Evolutionary conservation across 83 land plant genomes (phyloP), one percentile per base, ranked within the genome.

Genomic region (Picea abies): DNA sequence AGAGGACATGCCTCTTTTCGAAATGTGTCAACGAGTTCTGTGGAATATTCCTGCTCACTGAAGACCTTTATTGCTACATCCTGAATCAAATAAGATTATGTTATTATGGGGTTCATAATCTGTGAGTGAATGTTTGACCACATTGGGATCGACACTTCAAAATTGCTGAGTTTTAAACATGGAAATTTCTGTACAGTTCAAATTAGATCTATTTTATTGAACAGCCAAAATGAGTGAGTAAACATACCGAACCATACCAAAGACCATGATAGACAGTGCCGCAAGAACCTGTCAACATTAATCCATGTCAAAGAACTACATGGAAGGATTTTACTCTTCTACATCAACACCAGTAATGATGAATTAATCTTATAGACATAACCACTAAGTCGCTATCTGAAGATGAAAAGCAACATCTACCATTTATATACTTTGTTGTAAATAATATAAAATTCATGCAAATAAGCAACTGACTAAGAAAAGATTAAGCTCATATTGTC

Each of bases 31-130:
- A 94, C 83, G 9, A 91, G 86, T 60, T 92, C 97, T 16, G 89
- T 89, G 58, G 95, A 86, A 84, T 90, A 94, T 76, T 92, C 95
- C 41, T 89, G 91, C 84, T 84, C 86, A 52, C 95, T 88, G 82
- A 94, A 94, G 11, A 94, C 92, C 87, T 94, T 94, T 67, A 94
- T 86, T 68, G 95, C 95, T 23, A 94, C 96, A 89, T 94, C 97
- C 95, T 94, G 92, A 23, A 94, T 56, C 58, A 47, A 3, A 26
- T 76, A 12, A 15, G 6, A 23, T 26, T 23, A 26, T 23, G 60
- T 76, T 76, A 56, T 49, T 76, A 23, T 4, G 14, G 79, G 61
- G 56, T 52, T 52, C 26, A 5, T 23, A 52, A 52, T 14, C 47
- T 52, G 9, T 52, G 35, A 76, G 61, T 22, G 8, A 76, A 29